phyloP scores from a whole-genome alignment of 192 early-diverging fungal species.

The Backusella tuberculispora region DNA sequence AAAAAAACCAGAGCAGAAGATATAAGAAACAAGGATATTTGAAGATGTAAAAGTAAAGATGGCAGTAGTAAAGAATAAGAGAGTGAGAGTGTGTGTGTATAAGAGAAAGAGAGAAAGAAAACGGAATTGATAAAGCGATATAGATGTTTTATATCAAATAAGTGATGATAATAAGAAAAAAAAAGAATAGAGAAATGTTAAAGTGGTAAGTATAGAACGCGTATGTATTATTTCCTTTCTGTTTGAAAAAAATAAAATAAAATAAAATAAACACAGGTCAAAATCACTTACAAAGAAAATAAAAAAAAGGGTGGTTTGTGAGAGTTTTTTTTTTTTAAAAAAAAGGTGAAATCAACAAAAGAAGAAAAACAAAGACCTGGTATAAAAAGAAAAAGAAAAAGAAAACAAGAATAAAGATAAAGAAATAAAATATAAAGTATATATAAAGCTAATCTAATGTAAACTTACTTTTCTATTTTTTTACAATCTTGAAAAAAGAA shows the following conservation, averaged over 20 bases:
- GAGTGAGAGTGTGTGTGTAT: neutral
- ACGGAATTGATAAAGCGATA: neutral
- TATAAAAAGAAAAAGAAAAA: neutral
- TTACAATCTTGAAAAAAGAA: slow-evolving; percentile 12
- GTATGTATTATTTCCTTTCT: slow-evolving; percentile 2
- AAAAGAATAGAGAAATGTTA: slow-evolving; percentile 7
- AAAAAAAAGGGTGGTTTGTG: neutral
- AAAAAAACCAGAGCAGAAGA: neutral
- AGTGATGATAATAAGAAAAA: neutral
- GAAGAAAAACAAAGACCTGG: slow-evolving; percentile 2
- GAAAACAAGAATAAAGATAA: slow-evolving; percentile 11
- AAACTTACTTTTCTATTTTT: neutral
- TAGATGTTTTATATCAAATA: neutral
- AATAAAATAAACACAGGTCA: neutral
- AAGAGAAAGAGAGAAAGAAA: too few relatives aligned
- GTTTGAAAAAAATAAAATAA: slow-evolving; percentile 1
- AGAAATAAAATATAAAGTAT: slow-evolving; percentile 5
- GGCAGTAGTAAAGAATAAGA: neutral
- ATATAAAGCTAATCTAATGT: slow-evolving; percentile 7
- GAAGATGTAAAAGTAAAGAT: neutral
- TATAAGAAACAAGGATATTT: slow-evolving; percentile 4
- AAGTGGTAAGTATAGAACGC: slow-evolving; percentile 15
- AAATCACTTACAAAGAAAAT: slow-evolving; percentile 8
- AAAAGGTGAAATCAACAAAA: neutral
- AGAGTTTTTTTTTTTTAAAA: neutral